Evolutionary conservation across 139 green algal species (phyloP).

Genomic region (Helicosporidium sp.): DNA sequence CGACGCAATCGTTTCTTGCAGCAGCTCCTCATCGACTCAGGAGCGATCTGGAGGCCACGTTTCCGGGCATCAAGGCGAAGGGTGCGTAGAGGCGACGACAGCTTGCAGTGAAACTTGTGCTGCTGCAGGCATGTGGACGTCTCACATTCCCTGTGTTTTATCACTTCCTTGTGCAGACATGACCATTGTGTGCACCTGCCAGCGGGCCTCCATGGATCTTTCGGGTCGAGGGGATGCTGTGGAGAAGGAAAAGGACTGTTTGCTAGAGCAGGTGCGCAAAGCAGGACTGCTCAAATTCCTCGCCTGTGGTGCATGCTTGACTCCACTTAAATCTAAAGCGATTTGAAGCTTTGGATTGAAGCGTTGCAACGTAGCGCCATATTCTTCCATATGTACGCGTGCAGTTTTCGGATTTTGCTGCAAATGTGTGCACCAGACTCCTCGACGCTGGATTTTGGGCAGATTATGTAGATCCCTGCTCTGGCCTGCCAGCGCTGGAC

Average conservation of each 20-base stretch:
- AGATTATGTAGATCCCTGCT: slow-evolving; percentile 95
- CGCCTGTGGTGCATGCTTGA: neutral
- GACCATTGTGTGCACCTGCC: slow-evolving; percentile 55
- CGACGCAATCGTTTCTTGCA: slow-evolving; percentile 3
- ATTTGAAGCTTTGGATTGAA: neutral
- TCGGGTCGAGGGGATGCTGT: slow-evolving; percentile 52
- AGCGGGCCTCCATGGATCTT: slow-evolving; percentile 58
- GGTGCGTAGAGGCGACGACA: slow-evolving; percentile 27
- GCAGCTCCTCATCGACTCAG: slow-evolving; percentile 23
- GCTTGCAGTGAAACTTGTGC: neutral
- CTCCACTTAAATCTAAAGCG: neutral
- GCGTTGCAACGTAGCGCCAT: neutral
- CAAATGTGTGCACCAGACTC: slow-evolving; percentile 44
- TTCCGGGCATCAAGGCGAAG: slow-evolving; percentile 15
- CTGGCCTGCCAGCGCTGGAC: slow-evolving; percentile 76
- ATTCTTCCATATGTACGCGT: neutral
- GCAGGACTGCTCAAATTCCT: neutral
- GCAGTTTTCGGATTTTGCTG: slow-evolving; percentile 77
- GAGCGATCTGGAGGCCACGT: slow-evolving; percentile 32
- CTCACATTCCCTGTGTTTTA: neutral
- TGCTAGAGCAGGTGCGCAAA: slow-evolving; percentile 45
- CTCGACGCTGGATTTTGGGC: slow-evolving; percentile 51
- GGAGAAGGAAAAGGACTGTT: slow-evolving; percentile 67
- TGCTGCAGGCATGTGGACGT: slow-evolving; percentile 5
- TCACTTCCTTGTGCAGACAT: slow-evolving; percentile 14